Evolutionary conservation across 1,284 basidiomycete genomes (phyloP).

Genomic region (Cystobasidium pallidum): DNA sequence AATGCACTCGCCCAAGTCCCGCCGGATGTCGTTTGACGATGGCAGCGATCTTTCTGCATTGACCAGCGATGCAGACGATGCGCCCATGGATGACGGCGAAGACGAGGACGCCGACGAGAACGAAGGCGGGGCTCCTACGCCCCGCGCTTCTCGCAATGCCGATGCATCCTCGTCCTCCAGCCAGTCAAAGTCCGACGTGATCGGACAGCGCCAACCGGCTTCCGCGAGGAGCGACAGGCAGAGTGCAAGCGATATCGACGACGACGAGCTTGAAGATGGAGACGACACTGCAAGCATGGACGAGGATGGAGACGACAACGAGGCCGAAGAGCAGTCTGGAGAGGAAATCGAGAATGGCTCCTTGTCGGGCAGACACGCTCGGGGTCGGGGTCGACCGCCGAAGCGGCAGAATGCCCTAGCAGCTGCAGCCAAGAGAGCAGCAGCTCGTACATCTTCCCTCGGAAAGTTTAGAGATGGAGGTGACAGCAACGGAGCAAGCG

Average conservation of each 20-base stretch:
- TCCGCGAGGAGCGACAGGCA: conserved; percentile 10
- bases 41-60: conserved; percentile 43
- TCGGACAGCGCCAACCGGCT: conserved; percentile 10
- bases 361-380: neutral
- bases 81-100: conserved; percentile 4
- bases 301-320: conserved; percentile 12
- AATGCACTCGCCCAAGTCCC: conserved; percentile 10
- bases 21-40: conserved; percentile 34
- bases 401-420: conserved; percentile 38
- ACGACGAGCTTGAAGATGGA: conserved; percentile 12
- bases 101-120: conserved; percentile 17
- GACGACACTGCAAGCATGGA: conserved; percentile 11
- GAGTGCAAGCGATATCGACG: conserved; percentile 1
- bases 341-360: conserved; percentile 6
- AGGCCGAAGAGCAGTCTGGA: conserved; percentile 2
- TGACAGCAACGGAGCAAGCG: conserved; percentile 8
- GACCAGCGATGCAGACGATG: conserved; percentile 33
- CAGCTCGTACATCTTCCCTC: conserved; percentile 9
- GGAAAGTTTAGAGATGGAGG: neutral
- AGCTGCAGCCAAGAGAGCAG: conserved; percentile 41
- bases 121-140: neutral
- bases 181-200: conserved; percentile 7
- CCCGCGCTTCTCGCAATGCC: conserved; percentile 8
- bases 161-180: neutral
- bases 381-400: conserved; percentile 35